Base-by-base conservation (phyloP, 116 monocot genomes). In the Cymodocea nodosa region DNA sequence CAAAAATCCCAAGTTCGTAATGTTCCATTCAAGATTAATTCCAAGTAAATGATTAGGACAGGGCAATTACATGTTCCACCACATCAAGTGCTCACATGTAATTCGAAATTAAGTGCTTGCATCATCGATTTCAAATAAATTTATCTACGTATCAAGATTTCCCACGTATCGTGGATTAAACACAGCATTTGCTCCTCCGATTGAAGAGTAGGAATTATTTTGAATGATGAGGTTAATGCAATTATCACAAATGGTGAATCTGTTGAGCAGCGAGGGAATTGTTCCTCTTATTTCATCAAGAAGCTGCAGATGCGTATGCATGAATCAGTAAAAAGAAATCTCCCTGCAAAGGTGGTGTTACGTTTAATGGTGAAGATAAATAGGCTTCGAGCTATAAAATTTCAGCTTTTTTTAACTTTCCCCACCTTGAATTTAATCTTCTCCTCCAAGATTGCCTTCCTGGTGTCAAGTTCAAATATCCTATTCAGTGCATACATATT, bases 401-500 rank as follows among this genome's bases (percentile, higher is more conserved):
- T 18, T n/a, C 17, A 64, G 44, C 56, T 77, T 54, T 56, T 76
- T 39, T 71, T 76, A 62, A 37, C 52, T 68, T 88, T 79, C 63
- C 77, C 84, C 64, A 81, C 72, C 69, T 84, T 88, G 66, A 79
- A 70, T 65, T 81, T 84, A 30, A 88, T 77, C 74, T 81, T 88
- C 54, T 81, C 71, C 63, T 87, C 83, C 40, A 83, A 50, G 19
- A 87, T 76, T 51, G 75, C 71, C 34, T 76, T 81, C 65, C 83
- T 83, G 0, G 83, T 87, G 52, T 81, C 80, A 15, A 87, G 65
- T 51, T 60, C 71, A 72, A 83, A 87, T 81, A 87, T 83, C 53
- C 87, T 75, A 60, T 83, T 87, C 7, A 87, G 83, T 0, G 83
- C 87, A 69, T 81, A 75, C 87, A 83, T 87, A 64, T 87, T 87